Evolutionary conservation across 2,329 filamentous ascomycete species (phyloP).

Genomic region (Emergomyces africanus): DNA sequence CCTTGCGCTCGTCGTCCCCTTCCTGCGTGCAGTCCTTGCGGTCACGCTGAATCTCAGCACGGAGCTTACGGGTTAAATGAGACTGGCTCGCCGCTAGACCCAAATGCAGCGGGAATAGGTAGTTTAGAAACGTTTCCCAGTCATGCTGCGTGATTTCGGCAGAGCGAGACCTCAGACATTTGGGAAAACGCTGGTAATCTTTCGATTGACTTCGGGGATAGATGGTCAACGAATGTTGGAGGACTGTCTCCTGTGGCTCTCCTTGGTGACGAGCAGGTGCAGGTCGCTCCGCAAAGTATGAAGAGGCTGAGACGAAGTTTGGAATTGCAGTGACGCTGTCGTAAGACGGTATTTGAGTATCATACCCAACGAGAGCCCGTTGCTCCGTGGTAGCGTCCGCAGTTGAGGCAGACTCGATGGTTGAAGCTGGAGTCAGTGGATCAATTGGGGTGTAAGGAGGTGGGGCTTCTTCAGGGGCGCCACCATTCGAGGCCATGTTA

Average conservation of each 20-base stretch:
- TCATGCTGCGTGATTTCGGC: conserved; percentile 28
- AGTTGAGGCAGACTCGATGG: conserved; percentile 11
- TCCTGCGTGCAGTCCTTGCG: conserved; percentile 31
- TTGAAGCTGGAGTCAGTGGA: conserved; percentile 16
- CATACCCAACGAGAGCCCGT: conserved; percentile 11
- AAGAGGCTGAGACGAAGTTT: conserved; percentile 20
- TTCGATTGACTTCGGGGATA: conserved; percentile 29
- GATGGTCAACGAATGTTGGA: conserved; percentile 28
- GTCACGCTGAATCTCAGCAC: conserved; percentile 29
- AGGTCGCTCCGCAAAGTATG: conserved; percentile 28
- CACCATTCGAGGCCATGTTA: background rate
- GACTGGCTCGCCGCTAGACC: conserved; percentile 25
- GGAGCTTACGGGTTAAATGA: conserved; percentile 25
- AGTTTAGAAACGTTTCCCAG: conserved; percentile 32
- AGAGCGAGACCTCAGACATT: conserved; percentile 25
- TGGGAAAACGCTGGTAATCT: conserved; percentile 30
- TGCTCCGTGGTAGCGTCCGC: conserved; percentile 5
- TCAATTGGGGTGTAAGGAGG: conserved; percentile 31
- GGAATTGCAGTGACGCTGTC: background rate
- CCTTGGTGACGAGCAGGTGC: conserved; percentile 6
- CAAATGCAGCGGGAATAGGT: conserved; percentile 29
- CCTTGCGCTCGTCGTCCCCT: conserved; percentile 26
- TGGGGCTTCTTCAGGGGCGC: conserved; percentile 24
- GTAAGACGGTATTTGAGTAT: conserved; percentile 4
- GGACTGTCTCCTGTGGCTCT: conserved; percentile 12